Base-by-base conservation (phyloP, 1,139 yeast species). In the Candida sanyaensis region DNA sequence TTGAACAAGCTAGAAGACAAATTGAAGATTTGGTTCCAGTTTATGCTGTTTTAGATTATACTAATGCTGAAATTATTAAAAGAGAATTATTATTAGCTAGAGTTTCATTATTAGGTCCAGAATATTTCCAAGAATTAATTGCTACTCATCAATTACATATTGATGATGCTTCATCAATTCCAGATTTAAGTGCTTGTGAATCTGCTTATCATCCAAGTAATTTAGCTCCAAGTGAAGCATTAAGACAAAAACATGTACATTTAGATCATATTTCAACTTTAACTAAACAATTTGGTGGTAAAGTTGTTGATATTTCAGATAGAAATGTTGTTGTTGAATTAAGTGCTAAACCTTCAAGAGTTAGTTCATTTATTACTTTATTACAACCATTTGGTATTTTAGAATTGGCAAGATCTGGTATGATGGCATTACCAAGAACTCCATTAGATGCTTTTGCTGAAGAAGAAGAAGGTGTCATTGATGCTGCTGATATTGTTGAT, bases 1-100 rank as follows among this genome's bases (percentile, higher is more conserved):
- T 93, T 59, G 99, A 93, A 69, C 99, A 93, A 75, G 98, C 98
- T n/a, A 83, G 99, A 67, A 85, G 98, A 67, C 99, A 93, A 70
- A 88, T 93, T 56, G 99, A 93, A 73, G 98, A 93, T 62, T 80
- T 93, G 65, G 99, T 93, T 27, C 99, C 99, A 5, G 98, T 93
- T 36, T 93, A 96, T 75, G 99, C 99, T 7, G 99, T 93, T 37
- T 78, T 93, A 66, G 97, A 93, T 71, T 93, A 93, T 73, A 81
- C 96, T 49, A 83, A 89, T 62, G 85, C 97, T 31, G 91, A 92
- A 62, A 88, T 92, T 60, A 91, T 93, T 65, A 83, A 85, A 68
- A 83, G 99, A 67, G 99, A 93, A 72, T 78, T 93, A 60, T 77
- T 93, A 51, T 77, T 93, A 62, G 96, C 96, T 42, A 85, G 97